Evolutionary conservation across 805 yeast genomes (phyloP).

Genomic region (Pichia eremophila): DNA sequence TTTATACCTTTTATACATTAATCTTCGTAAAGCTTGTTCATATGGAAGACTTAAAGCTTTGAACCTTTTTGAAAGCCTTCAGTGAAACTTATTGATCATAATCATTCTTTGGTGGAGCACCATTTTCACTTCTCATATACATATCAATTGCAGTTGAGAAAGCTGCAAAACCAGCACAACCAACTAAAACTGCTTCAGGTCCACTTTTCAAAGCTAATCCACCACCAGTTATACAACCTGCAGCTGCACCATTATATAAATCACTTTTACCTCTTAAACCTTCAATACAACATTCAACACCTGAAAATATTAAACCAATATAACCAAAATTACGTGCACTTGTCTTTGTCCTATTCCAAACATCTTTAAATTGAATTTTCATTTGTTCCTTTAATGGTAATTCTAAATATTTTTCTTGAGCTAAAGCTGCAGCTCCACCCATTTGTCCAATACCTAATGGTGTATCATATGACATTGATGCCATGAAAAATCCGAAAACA

Average conservation of each 20-base stretch:
- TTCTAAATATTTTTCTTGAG: constrained; percentile 29
- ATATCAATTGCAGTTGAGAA: constrained; percentile 84
- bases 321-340: constrained; percentile 92
- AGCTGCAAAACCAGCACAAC: constrained; percentile 97
- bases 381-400: constrained; percentile 89
- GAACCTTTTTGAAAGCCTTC: too few species aligned
- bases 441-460: constrained; percentile 43
- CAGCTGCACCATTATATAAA: constrained; percentile 80
- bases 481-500: constrained; percentile 92
- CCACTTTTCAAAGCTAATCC: constrained; percentile 89
- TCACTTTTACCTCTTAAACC: constrained; percentile 84
- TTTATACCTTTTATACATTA: background rate
- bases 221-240: constrained; percentile 96
- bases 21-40: too few species aligned
- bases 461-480: constrained; percentile 76
- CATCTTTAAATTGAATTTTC: constrained; percentile 82
- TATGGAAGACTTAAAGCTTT: too few species aligned
- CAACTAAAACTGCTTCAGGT: constrained; percentile 82
- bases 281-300: constrained; percentile 86
- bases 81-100: constrained; percentile 46
- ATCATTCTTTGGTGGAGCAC: constrained; percentile 79
- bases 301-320: constrained; percentile 84
- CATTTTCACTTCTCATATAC: constrained; percentile 76
- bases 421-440: constrained; percentile 18
- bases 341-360: constrained; percentile 81